Evolutionary conservation across 169 alveolate genomes (phyloP), one percentile per base, ranked within the genome.

Genomic region (Plasmodium blacklocki): DNA sequence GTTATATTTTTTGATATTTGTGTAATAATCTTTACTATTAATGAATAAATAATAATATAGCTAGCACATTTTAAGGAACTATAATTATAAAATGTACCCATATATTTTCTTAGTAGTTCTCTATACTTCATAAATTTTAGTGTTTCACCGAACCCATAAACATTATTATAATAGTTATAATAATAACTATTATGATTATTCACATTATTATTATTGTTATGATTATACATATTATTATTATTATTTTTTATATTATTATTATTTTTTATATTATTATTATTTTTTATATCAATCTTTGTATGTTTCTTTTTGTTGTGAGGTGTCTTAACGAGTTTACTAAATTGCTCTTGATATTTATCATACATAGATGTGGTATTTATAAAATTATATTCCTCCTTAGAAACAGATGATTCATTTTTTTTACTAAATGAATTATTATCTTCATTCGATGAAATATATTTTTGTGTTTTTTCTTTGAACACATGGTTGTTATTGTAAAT

Each of bases 81-180:
- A 29, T 88, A 89, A 62, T 83, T 80, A 39, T 49, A 75, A 58
- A 90, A 70, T 15, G 93, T 94, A 1, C 90, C 89, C 73, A 78
- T 92, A 58, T 92, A 91, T 19, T 92, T 71, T 39, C 96, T 75
- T 43, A 90, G 12, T 21, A 91, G 91, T 70, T 94, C 96, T n/a
- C 96, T 67, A 64, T 89, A 91, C 23, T 90, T 94, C 96, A 94
- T 94, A 54, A 91, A 94, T 60, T 89, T 88, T 62, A 94, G 39
- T 0, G 96, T 92, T 6, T 89, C 93, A 12, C 64, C 86, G 74
- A 92, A 87, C 8, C 92, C 92, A 4, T 60, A 49, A 12, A 87
- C 83, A 87, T 70, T 78, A 21, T 64, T 78, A 52, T 39, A 39
- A 39, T 39, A 39, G 6, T 39, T 39, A 39, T 39, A 39, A 39